Percentiles rank a stretch among this genome's conserved stretches.
These are phyloP conservation scores for Eurotiales sp. DNA, from an alignment of 2,329 filamentous ascomycete species.

Conservation along the genomic window DNA sequence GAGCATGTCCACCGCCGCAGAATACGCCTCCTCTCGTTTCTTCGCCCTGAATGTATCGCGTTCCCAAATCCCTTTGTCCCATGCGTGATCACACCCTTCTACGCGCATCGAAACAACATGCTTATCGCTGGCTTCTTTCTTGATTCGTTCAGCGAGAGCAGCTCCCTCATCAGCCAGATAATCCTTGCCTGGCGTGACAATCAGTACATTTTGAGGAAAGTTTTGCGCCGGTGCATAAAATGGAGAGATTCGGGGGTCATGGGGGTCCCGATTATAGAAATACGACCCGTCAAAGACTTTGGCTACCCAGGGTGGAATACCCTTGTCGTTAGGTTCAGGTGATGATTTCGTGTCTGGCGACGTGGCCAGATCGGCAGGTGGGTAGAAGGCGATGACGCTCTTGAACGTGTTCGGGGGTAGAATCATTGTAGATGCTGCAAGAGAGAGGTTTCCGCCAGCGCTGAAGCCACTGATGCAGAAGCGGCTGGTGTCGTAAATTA, in stretches of 20 bases:
- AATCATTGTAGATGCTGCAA: constrained; percentile 27
- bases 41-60: too few relatives aligned
- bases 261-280: constrained; percentile 23
- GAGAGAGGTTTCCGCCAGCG: constrained; percentile 37
- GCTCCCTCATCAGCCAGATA: constrained; percentile 25
- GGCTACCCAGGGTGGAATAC: constrained; percentile 19
- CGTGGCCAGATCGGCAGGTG: constrained; percentile 22
- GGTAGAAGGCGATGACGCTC: constrained; percentile 31
- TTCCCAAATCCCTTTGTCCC: too few relatives aligned
- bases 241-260: constrained; percentile 26
- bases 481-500: constrained; percentile 28
- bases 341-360: constrained; percentile 13
- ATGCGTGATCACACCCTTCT: constrained; percentile 5
- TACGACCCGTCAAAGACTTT: constrained; percentile 26
- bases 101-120: background rate
- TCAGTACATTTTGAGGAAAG: constrained; percentile 26
- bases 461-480: constrained; percentile 39
- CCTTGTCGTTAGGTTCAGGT: constrained; percentile 19
- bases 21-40: too few relatives aligned
- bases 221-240: constrained; percentile 22
- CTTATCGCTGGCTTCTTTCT: constrained; percentile 20
- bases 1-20: too few relatives aligned
- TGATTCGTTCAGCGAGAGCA: constrained; percentile 22
- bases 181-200: constrained; percentile 25
- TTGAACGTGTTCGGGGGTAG: constrained; percentile 23